phyloP scores from a whole-genome alignment of 2,329 filamentous ascomycete species.

The Colletotrichum musae region DNA sequence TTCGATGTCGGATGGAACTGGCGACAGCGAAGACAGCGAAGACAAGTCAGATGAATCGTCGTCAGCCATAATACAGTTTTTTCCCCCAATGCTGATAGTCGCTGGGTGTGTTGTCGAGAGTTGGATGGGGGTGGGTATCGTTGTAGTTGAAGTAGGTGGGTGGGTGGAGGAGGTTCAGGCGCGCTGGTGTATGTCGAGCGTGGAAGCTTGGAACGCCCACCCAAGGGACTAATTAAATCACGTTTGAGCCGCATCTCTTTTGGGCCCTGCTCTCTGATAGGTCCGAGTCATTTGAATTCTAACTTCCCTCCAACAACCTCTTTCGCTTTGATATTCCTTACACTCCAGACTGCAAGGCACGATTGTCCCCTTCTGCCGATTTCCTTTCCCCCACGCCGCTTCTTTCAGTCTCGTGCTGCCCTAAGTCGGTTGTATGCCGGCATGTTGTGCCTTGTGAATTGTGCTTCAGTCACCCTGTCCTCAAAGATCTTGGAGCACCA shows the following conservation, averaged over 20 bases:
- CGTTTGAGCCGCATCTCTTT: slow-evolving; percentile 42
- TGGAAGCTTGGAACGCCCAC: slow-evolving; percentile 41
- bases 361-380: background rate
- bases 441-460: slow-evolving; percentile 19
- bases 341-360: slow-evolving; percentile 2
- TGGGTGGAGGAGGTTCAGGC: slow-evolving; percentile 42
- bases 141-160: slow-evolving; percentile 44
- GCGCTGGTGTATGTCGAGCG: slow-evolving; percentile 35
- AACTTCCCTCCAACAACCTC: slow-evolving; percentile 26
- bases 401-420: background rate
- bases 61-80: slow-evolving; percentile 66
- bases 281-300: slow-evolving; percentile 42
- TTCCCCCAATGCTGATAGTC: slow-evolving; percentile 17
- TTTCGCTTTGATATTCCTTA: slow-evolving; percentile 5
- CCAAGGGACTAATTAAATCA: slow-evolving; percentile 38
- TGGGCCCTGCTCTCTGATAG: slow-evolving; percentile 40
- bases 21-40: slow-evolving; percentile 66
- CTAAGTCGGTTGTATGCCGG: background rate
- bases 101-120: slow-evolving; percentile 11
- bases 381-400: background rate
- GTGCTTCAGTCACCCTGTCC: slow-evolving; percentile 18
- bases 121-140: slow-evolving; percentile 44
- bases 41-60: slow-evolving; percentile 77
- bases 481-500: slow-evolving; percentile 32
- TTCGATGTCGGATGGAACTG: slow-evolving; percentile 60